Evolutionary conservation across 352 stramenopile species (phyloP).

Genomic region (Phytopythium ostracodes): DNA sequence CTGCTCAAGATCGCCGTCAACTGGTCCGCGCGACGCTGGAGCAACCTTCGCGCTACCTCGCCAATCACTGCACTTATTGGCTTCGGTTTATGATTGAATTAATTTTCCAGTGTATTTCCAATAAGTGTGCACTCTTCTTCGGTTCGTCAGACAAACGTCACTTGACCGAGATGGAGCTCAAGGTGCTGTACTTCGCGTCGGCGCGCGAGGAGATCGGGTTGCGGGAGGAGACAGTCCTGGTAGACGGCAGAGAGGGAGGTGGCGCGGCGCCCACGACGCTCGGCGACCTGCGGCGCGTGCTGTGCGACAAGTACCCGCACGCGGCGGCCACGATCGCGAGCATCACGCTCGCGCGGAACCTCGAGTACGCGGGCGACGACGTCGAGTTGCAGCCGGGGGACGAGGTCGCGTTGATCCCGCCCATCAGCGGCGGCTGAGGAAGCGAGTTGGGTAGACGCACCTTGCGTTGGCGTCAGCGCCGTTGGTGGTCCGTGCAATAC

Average conservation of each 20-base stretch:
- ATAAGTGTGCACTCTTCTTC: too few species aligned
- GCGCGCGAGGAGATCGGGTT: constrained; percentile 63
- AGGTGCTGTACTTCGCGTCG: constrained; percentile 82
- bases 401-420: constrained; percentile 79
- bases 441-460: background rate
- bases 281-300: constrained; percentile 28
- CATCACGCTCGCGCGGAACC: constrained; percentile 70
- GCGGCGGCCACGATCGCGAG: constrained; percentile 34
- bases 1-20: constrained; percentile 32
- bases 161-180: constrained; percentile 32
- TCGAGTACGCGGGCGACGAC: constrained; percentile 66
- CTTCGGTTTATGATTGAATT: too few species aligned
- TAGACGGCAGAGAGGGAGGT: constrained; percentile 9
- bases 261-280: constrained; percentile 33
- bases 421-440: constrained; percentile 62
- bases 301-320: constrained; percentile 50
- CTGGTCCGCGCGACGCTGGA: constrained; percentile 1
- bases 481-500: too few species aligned
- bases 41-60: constrained; percentile 26
- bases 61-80: too few species aligned
- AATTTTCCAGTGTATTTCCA: too few species aligned
- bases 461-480: too few species aligned
- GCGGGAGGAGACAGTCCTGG: constrained; percentile 54
- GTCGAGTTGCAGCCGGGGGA: constrained; percentile 48
- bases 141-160: too few species aligned